Evolutionary conservation across 2,329 filamentous ascomycete species (phyloP).

Genomic region (Colletotrichum siamense): DNA sequence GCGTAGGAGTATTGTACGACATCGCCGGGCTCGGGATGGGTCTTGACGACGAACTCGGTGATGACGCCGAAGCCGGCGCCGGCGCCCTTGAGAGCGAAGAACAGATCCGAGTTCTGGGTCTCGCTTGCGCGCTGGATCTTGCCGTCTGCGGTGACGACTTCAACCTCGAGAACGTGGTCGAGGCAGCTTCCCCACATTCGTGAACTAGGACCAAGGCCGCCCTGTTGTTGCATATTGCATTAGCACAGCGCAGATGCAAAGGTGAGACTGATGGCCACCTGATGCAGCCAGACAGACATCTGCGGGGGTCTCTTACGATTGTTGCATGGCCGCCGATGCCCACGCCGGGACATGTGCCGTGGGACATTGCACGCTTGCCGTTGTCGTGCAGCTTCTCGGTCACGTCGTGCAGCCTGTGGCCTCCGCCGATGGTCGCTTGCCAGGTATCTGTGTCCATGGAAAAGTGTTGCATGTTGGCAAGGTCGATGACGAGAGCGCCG

Average conservation of each 20-base stretch:
- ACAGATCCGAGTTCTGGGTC: constrained; percentile 56
- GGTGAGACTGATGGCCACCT: neutral
- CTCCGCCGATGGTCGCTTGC: constrained; percentile 60
- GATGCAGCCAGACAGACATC: neutral
- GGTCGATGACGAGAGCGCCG: constrained; percentile 59
- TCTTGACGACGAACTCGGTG: constrained; percentile 61
- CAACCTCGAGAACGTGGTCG: constrained; percentile 59
- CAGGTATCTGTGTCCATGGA: constrained; percentile 57
- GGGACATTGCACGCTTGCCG: constrained; percentile 62
- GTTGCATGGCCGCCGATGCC: constrained; percentile 65
- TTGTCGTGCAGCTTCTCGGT: constrained; percentile 54
- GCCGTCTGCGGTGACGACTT: constrained; percentile 64
- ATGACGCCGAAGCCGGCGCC: constrained; percentile 62
- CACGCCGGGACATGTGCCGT: constrained; percentile 65
- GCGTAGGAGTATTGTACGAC: constrained; percentile 65
- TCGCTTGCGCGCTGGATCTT: constrained; percentile 52
- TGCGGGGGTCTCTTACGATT: constrained; percentile 45
- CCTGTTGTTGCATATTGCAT: constrained; percentile 37
- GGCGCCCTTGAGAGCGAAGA: constrained; percentile 62
- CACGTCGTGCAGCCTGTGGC: constrained; percentile 57
- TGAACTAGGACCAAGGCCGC: constrained; percentile 63
- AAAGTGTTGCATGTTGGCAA: constrained; percentile 58
- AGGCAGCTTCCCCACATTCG: constrained; percentile 64
- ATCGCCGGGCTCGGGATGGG: constrained; percentile 59
- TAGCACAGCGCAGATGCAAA: neutral